Percentiles rank a stretch among this genome's conserved stretches.
Evolutionary conservation across 78 protist species (phyloP).

Genomic region (Dictyostelium intermedium): DNA sequence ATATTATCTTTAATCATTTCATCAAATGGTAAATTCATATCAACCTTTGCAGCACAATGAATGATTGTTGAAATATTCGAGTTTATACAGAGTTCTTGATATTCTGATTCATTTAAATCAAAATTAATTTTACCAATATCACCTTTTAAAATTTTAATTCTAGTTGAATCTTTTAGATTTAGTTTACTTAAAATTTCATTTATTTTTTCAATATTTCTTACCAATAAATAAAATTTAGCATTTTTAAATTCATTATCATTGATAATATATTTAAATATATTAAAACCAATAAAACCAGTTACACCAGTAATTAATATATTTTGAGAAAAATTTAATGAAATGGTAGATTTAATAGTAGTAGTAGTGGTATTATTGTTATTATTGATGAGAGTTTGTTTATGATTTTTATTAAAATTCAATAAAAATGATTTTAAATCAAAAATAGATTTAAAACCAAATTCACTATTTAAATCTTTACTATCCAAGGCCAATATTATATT

Average conservation of each 20-base stretch:
- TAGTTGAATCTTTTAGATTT: not conserved
- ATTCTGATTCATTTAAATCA: not conserved
- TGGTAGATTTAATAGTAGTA: not conserved
- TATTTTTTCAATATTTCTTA: not conserved
- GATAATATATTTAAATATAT: not conserved
- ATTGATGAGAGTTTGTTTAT: not conserved
- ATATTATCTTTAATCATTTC: constrained; percentile 21
- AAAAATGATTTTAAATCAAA: not conserved
- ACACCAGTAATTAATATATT: constrained; percentile 30
- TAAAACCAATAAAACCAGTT: constrained; percentile 11
- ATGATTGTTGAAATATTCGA: not conserved
- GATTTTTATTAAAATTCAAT: not conserved
- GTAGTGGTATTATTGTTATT: no score
- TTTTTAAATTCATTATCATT: not conserved
- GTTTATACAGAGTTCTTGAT: not conserved
- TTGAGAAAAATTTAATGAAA: not conserved
- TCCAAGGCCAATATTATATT: not conserved
- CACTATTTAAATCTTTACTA: not conserved
- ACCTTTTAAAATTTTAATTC: not conserved
- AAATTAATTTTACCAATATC: not conserved
- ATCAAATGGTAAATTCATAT: constrained; percentile 39
- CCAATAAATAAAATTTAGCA: not conserved
- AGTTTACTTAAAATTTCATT: not conserved
- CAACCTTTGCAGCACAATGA: constrained; percentile 51
- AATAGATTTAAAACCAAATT: constrained; percentile 5